Conservation (phyloP, 441 rosid species). For the Erodium trifolium region DNA sequence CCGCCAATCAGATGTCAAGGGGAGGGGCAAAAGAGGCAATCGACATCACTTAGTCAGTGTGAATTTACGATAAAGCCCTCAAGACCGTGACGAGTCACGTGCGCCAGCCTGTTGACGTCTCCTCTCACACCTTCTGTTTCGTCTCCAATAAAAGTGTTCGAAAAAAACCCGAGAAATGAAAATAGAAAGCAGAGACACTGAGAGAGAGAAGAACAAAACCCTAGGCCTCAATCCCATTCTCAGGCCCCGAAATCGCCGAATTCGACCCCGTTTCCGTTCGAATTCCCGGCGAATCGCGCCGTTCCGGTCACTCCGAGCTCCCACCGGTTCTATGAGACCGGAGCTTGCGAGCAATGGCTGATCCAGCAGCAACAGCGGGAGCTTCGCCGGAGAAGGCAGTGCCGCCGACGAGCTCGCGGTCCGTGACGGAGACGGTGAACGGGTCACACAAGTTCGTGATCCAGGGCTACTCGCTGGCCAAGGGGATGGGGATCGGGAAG, state of each 20-base stretch:
- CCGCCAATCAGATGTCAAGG: no score
- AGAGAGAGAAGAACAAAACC: background rate
- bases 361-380: conserved; percentile 5
- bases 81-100: background rate
- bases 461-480: conserved; percentile 72
- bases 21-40: no score
- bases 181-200: no score
- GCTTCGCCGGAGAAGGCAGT: conserved; percentile 20
- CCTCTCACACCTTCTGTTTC: background rate
- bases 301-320: conserved; percentile 31
- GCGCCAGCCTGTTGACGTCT: conserved; percentile 2
- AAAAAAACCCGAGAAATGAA: background rate
- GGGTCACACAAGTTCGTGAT: conserved; percentile 85
- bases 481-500: conserved; percentile 86
- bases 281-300: background rate
- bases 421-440: conserved; percentile 69
- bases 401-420: conserved; percentile 45
- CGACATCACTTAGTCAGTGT: no score
- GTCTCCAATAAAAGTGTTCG: background rate
- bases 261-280: background rate
- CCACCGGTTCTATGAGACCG: conserved; percentile 1
- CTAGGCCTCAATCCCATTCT: background rate
- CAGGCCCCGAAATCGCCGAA: background rate
- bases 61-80: background rate
- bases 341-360: background rate